Evolutionary conservation across 2,329 filamentous ascomycete genomes (phyloP).

Genomic region (Arthrinium puccinioides): DNA sequence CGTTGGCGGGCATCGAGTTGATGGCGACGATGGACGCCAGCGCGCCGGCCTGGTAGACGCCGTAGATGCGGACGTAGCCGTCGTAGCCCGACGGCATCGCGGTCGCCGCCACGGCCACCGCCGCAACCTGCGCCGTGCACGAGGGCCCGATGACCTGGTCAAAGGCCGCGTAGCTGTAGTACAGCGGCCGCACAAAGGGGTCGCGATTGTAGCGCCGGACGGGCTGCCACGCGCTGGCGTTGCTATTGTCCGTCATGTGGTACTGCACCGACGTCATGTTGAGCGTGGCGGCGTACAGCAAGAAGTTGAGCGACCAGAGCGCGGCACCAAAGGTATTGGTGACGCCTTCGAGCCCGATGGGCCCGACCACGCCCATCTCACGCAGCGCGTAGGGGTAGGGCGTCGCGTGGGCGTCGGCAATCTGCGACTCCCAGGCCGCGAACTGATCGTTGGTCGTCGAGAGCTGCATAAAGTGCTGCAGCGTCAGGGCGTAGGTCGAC

Average conservation of each 20-base stretch:
- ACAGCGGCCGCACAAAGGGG: conserved; percentile 37
- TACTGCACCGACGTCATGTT: conserved; percentile 40
- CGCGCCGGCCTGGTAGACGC: conserved; percentile 32
- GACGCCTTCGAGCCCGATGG: conserved; percentile 35
- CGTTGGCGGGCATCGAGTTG: conserved; percentile 35
- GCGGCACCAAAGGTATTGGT: conserved; percentile 41
- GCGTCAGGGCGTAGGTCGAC: conserved; percentile 32
- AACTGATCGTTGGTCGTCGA: conserved; percentile 39
- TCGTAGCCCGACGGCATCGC: conserved; percentile 26
- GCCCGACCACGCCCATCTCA: conserved; percentile 43
- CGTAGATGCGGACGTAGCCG: conserved; percentile 34
- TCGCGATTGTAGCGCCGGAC: conserved; percentile 27
- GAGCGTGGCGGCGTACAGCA: conserved; percentile 38
- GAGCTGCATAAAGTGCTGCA: conserved; percentile 36
- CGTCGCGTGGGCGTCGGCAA: conserved; percentile 31
- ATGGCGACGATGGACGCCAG: conserved; percentile 36
- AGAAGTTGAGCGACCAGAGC: conserved; percentile 45
- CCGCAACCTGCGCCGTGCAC: conserved; percentile 33
- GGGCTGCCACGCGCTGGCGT: conserved; percentile 42
- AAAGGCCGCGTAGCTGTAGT: conserved; percentile 44
- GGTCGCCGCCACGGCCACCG: conserved; percentile 18
- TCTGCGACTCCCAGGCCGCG: conserved; percentile 34
- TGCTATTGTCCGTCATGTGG: conserved; percentile 48
- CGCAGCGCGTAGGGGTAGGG: conserved; percentile 39
- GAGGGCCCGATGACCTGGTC: conserved; percentile 37